Conservation (phyloP, 2,329 filamentous ascomycete species). For the Chaetomium sp. region DNA sequence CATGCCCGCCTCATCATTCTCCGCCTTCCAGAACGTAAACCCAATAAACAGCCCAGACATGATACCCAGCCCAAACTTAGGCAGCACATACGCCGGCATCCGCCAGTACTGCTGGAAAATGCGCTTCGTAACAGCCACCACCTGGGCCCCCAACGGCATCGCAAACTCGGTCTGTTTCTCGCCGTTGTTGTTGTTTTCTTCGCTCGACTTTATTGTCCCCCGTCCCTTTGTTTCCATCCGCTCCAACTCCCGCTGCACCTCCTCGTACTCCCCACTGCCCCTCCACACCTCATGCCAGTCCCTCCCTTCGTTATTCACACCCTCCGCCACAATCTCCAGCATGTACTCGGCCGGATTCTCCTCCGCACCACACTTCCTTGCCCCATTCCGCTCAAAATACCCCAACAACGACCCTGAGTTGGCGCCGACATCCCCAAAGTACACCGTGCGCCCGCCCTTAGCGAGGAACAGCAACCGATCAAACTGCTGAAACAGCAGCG, state of each 20-base stretch:
- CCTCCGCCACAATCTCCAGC: slow-evolving; percentile 47
- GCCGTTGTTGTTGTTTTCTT: not conserved
- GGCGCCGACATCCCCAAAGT: slow-evolving; percentile 60
- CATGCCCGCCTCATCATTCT: slow-evolving; percentile 58
- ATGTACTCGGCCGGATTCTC: slow-evolving; percentile 75
- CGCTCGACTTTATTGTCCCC: slow-evolving; percentile 2
- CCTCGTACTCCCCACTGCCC: slow-evolving; percentile 43
- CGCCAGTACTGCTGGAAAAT: slow-evolving; percentile 83
- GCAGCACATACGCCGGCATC: slow-evolving; percentile 69
- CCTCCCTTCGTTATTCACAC: slow-evolving; percentile 31
- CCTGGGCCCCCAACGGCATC: slow-evolving; percentile 61
- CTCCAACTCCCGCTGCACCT: slow-evolving; percentile 55
- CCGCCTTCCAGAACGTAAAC: slow-evolving; percentile 58
- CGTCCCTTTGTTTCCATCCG: slow-evolving; percentile 42
- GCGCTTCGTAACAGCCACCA: slow-evolving; percentile 57
- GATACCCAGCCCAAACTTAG: slow-evolving; percentile 57
- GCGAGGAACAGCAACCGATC: slow-evolving; percentile 56
- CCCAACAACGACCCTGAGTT: slow-evolving; percentile 49
- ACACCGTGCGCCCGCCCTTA: slow-evolving; percentile 59
- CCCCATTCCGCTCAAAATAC: slow-evolving; percentile 59
- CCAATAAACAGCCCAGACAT: slow-evolving; percentile 65
- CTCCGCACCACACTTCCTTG: slow-evolving; percentile 48
- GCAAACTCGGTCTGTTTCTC: slow-evolving; percentile 58
- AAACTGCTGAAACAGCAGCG: slow-evolving; percentile 42
- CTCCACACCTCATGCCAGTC: slow-evolving; percentile 68